These are phyloP conservation scores for Fusarium sp. DNA, from an alignment of 2,329 filamentous ascomycete species.

Conservation along the genomic window DNA sequence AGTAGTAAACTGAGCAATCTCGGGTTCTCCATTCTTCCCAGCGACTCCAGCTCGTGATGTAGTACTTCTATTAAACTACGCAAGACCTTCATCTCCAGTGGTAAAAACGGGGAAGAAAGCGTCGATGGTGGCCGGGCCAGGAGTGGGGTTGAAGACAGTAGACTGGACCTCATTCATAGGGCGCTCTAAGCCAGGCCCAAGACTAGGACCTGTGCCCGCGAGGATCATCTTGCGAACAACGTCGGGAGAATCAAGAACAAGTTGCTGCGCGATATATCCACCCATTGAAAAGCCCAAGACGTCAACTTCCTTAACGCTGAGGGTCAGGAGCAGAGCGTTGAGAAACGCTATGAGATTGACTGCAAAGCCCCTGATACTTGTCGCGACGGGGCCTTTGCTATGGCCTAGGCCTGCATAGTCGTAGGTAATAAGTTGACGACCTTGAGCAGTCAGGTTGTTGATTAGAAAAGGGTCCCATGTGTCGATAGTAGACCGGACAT, in stretches of 20 bases:
- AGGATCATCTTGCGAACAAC: fast-evolving
- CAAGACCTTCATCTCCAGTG: neutral
- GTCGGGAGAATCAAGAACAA: neutral
- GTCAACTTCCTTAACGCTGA: neutral
- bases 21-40: neutral
- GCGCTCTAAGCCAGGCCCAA: neutral
- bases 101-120: neutral
- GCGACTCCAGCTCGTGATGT: fast-evolving
- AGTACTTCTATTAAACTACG: neutral
- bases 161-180: neutral
- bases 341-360: neutral
- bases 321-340: neutral
- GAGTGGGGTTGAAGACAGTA: neutral
- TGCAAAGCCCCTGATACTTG: neutral
- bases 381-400: neutral
- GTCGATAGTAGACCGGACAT: neutral
- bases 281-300: neutral
- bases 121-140: neutral
- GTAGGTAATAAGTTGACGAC: neutral
- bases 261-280: neutral
- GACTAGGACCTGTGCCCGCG: neutral
- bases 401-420: neutral
- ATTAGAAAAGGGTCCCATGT: neutral
- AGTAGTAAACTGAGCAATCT: fast-evolving
- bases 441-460: neutral